Base-by-base conservation (phyloP, 2,329 filamentous ascomycete species). In the Fusarium mexicanum region DNA sequence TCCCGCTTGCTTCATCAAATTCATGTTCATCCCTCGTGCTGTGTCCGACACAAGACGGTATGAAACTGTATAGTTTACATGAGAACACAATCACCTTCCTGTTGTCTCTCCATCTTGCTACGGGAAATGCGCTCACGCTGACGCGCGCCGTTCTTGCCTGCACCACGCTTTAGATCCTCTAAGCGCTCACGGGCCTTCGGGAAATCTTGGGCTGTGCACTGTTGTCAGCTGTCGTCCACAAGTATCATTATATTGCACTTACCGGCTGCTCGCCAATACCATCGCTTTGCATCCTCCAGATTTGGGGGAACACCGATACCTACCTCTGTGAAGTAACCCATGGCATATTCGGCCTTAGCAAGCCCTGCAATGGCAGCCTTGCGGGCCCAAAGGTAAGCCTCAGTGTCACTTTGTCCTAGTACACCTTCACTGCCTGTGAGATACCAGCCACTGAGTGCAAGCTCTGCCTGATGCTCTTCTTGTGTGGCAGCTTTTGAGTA, bases 181-280 rank as follows among this genome's bases (percentile, higher is more conserved):
- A 99, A 89, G 54, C 96, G 90, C 80, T 98, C 95, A 66, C 96
- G 91, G 20, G 96, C 96, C 83, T 98, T 98, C 50, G 94, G 93
- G 80, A 97, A 98, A 79, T 97, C 94, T 85, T 98, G 96, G 67
- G 95, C 96, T 98, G 75, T 69, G 9, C 35, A 26, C 12, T 20
- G 40, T 38, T 68, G 70, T 84, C 77, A 84, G 81, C 69, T 46
- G 60, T 41, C n/a, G 16, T 48, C 18, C 38, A 40, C 41, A 26
- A 31, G 29, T 24, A n/a, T 47, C 22, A 31, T 37, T 29, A 17
- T 48, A 24, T 50, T 31, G 35, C 24, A 91, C 94, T 91, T 87
- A 98, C 96, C 93, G 81, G 96, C 96, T 83, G 96, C 95, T 82
- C 96, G 89, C 89, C 95, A 98, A 84, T 99, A 99, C 96, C 96